Conservation (phyloP, 805 yeast genomes). For the Tetrapisispora pingtungensis region DNA sequence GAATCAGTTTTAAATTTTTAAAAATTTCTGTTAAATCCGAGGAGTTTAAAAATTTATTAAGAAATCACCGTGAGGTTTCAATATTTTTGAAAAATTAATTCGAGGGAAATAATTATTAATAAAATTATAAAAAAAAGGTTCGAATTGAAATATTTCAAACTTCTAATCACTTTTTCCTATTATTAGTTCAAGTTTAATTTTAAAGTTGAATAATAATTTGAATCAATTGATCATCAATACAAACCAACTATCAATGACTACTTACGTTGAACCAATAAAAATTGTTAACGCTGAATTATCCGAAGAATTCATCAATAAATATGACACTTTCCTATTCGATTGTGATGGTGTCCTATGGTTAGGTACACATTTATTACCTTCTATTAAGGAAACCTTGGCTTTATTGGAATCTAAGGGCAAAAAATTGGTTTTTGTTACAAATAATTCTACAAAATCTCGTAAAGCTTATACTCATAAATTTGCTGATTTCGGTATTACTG, state of each 20-base stretch:
- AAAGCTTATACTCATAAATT: slow-evolving; percentile 68
- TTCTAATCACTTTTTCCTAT: no score
- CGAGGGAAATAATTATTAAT: background rate
- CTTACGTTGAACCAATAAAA: slow-evolving; percentile 33
- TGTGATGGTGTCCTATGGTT: slow-evolving; percentile 98
- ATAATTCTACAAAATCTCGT: slow-evolving; percentile 89
- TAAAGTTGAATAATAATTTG: no score
- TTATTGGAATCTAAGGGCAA: slow-evolving; percentile 47
- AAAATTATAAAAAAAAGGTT: no score
- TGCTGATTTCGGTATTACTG: slow-evolving; percentile 38
- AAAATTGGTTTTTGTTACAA: slow-evolving; percentile 80
- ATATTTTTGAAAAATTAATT: background rate
- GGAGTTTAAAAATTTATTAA: background rate
- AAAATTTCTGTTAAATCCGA: background rate
- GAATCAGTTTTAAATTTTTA: background rate
- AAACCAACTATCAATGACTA: background rate
- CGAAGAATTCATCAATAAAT: slow-evolving; percentile 44
- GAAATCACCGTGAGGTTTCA: background rate
- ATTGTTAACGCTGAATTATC: slow-evolving; percentile 40
- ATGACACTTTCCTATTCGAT: slow-evolving; percentile 85
- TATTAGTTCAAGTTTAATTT: no score
- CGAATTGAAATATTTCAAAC: no score
- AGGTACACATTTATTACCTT: slow-evolving; percentile 73
- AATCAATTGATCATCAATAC: no score
- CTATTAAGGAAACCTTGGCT: slow-evolving; percentile 63